Percentiles rank a stretch among this genome's conserved stretches.
Evolutionary conservation across 2,329 filamentous ascomycete species (phyloP).

Genomic region (Cladosporium phlei): DNA sequence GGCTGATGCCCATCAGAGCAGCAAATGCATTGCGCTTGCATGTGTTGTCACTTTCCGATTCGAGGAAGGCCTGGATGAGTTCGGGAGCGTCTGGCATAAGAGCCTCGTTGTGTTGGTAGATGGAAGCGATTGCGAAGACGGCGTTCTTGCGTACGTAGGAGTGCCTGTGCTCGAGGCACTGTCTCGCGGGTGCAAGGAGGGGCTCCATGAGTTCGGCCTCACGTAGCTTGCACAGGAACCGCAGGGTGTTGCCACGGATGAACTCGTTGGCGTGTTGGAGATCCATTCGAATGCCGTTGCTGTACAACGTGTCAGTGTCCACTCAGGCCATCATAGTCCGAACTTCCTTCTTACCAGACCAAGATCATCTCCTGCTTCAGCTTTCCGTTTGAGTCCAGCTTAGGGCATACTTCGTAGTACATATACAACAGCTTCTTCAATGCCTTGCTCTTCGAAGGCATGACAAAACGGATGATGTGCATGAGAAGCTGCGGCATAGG

Average conservation of each 20-base stretch:
- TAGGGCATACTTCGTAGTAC: conserved; percentile 98
- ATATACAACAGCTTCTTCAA: conserved; percentile 98
- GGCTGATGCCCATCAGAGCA: conserved; percentile 82
- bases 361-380: conserved; percentile 99
- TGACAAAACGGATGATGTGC: conserved; percentile 99
- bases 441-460: conserved; percentile 94
- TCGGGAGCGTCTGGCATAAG: conserved; percentile 95
- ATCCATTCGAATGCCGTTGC: conserved; percentile 97
- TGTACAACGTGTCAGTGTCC: conserved; percentile 36
- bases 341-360: conserved; percentile 84
- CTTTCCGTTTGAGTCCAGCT: conserved; percentile 86
- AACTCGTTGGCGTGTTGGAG: conserved; percentile 98
- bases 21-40: conserved; percentile 98
- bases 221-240: conserved; percentile 93
- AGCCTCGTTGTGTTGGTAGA: conserved; percentile 82
- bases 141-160: conserved; percentile 98
- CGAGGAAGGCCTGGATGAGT: conserved; percentile 82
- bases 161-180: conserved; percentile 91
- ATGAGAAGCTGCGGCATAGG: conserved; percentile 92
- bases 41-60: conserved; percentile 84
- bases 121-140: conserved; percentile 88
- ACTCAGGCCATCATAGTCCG: too few relatives aligned
- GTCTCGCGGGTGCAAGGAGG: conserved; percentile 82
- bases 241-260: conserved; percentile 93
- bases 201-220: conserved; percentile 96